phyloP scores from a whole-genome alignment of 129 eudicot genomes.

The Helichrysum umbraculigerum region DNA sequence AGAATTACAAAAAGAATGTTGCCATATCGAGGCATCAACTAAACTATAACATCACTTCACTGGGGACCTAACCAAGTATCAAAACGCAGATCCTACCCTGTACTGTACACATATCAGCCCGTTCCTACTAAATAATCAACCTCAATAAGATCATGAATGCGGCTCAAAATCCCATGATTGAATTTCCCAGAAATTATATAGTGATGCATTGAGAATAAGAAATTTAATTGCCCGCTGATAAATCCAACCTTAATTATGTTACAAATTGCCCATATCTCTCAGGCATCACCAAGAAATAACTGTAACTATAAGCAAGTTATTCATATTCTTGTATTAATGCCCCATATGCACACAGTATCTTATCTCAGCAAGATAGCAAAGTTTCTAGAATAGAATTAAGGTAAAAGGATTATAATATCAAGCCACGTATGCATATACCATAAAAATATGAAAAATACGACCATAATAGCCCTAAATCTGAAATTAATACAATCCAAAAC shows the following conservation, averaged over 20 bases:
- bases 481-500: too few relatives aligned
- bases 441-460: too few relatives aligned
- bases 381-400: background rate
- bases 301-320: too few relatives aligned
- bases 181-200: background rate
- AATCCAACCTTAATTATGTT: too few relatives aligned
- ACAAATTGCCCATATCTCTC: background rate
- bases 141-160: too few relatives aligned
- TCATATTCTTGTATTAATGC: background rate
- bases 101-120: background rate
- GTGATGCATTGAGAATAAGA: background rate
- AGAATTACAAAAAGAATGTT: too few relatives aligned
- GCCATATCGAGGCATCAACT: too few relatives aligned
- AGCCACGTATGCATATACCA: slow-evolving; percentile 1
- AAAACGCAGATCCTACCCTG: too few relatives aligned
- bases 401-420: background rate
- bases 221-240: background rate
- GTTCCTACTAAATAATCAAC: too few relatives aligned
- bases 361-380: background rate
- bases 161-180: background rate
- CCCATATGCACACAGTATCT: background rate
- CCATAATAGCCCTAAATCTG: too few relatives aligned
- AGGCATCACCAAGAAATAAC: slow-evolving; percentile 4
- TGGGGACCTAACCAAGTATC: background rate
- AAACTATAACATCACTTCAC: too few relatives aligned